phyloP scores from a whole-genome alignment of 2,329 filamentous ascomycete genomes.

The Aspergillus amoenus region DNA sequence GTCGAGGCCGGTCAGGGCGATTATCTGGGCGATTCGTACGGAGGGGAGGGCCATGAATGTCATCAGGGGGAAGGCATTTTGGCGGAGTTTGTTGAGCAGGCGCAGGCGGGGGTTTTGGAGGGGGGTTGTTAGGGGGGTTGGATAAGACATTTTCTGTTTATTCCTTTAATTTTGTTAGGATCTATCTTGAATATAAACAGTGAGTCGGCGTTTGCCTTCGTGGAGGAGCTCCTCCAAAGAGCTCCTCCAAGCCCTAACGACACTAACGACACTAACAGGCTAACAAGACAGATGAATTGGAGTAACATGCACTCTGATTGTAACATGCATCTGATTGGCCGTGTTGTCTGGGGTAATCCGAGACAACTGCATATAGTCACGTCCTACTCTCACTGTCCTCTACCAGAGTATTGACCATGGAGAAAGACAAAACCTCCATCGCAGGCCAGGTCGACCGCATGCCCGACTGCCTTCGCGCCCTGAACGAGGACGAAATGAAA shows the following conservation, averaged over 20 bases:
- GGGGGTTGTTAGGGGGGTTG: conserved; percentile 31
- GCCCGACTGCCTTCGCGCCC: conserved; percentile 25
- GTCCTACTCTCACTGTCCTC: no score
- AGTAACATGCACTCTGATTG: no score
- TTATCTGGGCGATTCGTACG: conserved; percentile 50
- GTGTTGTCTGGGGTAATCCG: no score
- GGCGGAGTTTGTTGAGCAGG: conserved; percentile 46
- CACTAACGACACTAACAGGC: no score
- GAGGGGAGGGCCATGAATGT: conserved; percentile 53
- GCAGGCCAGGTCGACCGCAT: conserved; percentile 25
- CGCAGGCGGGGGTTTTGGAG: neutral
- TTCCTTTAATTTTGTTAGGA: no score
- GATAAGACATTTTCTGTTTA: conserved; percentile 17
- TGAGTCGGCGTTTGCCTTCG: no score
- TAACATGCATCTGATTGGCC: no score
- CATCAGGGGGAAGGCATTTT: conserved; percentile 45
- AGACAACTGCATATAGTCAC: no score
- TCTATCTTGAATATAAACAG: no score
- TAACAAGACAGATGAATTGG: no score
- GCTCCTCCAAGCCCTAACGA: no score
- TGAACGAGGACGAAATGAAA: conserved; percentile 23
- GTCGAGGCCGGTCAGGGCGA: conserved; percentile 65
- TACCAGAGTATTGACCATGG: neutral
- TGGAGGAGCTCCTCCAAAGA: no score
- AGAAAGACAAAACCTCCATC: conserved; percentile 20